Percentiles rank a stretch among this genome's conserved stretches.
phyloP scores from a whole-genome alignment of 2,329 filamentous ascomycete species.

The Fusarium sambucinum region DNA sequence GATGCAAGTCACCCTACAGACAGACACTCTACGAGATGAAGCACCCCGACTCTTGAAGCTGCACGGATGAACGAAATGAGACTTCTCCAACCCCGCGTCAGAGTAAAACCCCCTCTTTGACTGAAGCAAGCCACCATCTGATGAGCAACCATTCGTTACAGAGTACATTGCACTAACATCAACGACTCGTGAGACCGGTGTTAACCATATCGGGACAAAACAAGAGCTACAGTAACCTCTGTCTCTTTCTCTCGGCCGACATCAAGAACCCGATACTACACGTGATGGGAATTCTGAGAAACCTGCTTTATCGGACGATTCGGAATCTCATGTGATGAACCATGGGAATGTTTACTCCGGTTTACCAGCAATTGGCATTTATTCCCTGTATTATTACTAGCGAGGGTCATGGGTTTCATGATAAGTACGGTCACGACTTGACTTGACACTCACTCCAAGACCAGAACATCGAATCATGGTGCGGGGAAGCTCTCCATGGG shows the following conservation, averaged over 20 bases:
- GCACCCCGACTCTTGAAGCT: not conserved
- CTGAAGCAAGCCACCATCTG: constrained; percentile 8
- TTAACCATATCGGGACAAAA: constrained; percentile 13
- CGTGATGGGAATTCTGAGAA: constrained; percentile 30
- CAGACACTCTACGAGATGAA: not conserved
- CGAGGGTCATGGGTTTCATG: constrained; percentile 17
- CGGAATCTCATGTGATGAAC: constrained; percentile 29
- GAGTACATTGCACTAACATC: not conserved
- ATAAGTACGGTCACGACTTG: constrained; percentile 22
- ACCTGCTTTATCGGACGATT: constrained; percentile 34
- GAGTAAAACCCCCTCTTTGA: constrained; percentile 16
- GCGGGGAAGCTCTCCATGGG: constrained; percentile 24
- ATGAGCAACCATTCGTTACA: constrained; percentile 1
- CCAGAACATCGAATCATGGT: constrained; percentile 21
- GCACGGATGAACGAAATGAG: not conserved
- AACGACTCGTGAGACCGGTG: not conserved
- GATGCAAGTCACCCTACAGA: constrained; percentile 35
- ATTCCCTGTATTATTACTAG: not conserved
- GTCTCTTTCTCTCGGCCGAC: constrained; percentile 30
- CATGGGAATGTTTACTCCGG: constrained; percentile 36
- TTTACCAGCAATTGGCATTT: not conserved
- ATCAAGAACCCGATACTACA: constrained; percentile 28
- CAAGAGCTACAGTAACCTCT: not conserved
- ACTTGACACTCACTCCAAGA: not conserved
- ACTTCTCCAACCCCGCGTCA: constrained; percentile 22